Percentiles rank a stretch among this genome's conserved stretches.
Conservation (phyloP, 73 alveolate species). For the Diophrys appendiculata region DNA sequence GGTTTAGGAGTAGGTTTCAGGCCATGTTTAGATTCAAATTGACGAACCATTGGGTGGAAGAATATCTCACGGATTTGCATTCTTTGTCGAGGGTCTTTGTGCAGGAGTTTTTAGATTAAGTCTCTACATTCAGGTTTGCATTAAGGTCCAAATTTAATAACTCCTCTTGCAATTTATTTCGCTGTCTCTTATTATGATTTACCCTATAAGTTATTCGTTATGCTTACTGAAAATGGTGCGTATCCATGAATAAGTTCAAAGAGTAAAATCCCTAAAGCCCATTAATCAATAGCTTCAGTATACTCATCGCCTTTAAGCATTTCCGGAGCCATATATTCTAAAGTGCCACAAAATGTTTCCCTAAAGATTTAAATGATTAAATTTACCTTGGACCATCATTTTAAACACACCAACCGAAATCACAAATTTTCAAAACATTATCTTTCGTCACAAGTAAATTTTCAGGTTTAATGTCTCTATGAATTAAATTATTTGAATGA, state of each 20-base stretch:
- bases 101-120: not conserved
- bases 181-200: constrained; percentile 42
- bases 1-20: too few relatives aligned
- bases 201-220: constrained; percentile 35
- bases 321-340: constrained; percentile 99
- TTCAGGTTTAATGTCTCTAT: constrained; percentile 94
- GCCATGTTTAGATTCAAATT: not conserved
- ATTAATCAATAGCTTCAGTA: constrained; percentile 86
- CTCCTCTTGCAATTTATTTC: not conserved
- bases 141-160: not conserved
- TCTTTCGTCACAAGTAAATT: constrained; percentile 84
- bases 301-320: constrained; percentile 82
- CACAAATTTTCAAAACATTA: constrained; percentile 83
- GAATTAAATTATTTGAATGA: constrained; percentile 76
- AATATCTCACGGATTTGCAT: not conserved
- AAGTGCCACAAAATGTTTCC: constrained; percentile 97
- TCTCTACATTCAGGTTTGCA: not conserved
- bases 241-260: constrained; percentile 89
- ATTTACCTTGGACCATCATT: constrained; percentile 56
- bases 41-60: not conserved
- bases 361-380: constrained; percentile 65
- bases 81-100: not conserved
- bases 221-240: constrained; percentile 75
- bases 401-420: constrained; percentile 96
- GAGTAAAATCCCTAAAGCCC: constrained; percentile 92